Base-by-base conservation (phyloP, 1,284 basidiomycete genomes). In the Austroboletus niveus region DNA sequence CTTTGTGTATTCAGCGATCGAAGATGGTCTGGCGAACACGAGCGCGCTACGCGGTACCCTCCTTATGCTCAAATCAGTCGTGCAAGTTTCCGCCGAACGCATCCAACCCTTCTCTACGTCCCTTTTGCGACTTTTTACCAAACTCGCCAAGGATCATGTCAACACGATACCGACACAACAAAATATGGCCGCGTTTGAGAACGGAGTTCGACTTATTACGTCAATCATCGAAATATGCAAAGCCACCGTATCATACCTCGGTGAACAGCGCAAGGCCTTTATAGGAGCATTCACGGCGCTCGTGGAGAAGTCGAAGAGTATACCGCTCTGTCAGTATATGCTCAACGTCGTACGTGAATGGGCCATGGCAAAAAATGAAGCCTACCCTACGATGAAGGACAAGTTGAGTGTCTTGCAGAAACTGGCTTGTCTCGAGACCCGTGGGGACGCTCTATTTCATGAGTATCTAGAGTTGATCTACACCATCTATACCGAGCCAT, bases 321-420 rank as follows among this genome's bases (percentile, higher is more conserved):
- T 79, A 12, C 73, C 81, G 14, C 79, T 99, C 1, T 95, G 93
- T 68, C 84, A 84, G 11, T 95, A 91, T 68, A 81, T 98, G 58
- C 80, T 99, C 22, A 88, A 94, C 50, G 83, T 96, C 57, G 84
- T 92, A 54, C 83, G 90, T 48, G 87, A 89, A 44, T 99, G 97
- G 96, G 86, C 90, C 20, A 75, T 94, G 60, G 85, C 91, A 42
- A 82, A 85, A 62, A 87, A 87, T 48, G 93, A 95, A 52, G 75
- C 84, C 1, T 92, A 91, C 64, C 94, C 95, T 2, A 93, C 91
- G 0, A 89, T 94, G 79, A 98, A 98, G 72, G 98, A 99, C 72
- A 99, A 98, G 70, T 90, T 95, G 1, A 86, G 81, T 31, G 74
- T 99, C 34, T 70, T 99, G 55, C 83, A 92, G 65, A 94, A 94